Evolutionary conservation across 2,329 filamentous ascomycete genomes (phyloP), one percentile per base, ranked within the genome.

Genomic region (Aspergillus alliaceus): DNA sequence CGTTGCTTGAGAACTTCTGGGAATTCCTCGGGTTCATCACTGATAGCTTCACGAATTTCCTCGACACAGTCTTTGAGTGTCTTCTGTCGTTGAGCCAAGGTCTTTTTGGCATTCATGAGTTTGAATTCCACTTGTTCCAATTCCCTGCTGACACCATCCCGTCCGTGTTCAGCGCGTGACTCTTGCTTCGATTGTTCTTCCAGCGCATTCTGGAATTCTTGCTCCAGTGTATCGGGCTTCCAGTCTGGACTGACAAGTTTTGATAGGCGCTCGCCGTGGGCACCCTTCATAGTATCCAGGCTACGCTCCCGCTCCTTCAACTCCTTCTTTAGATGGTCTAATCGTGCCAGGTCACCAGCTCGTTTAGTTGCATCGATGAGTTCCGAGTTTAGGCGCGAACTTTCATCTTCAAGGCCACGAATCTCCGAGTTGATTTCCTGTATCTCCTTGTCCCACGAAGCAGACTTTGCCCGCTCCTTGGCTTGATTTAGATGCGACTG

Each of bases 321-420:
- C 68, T 96, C 90, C 65, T 92, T 93, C 67, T 89, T 92, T 32
- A 93, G 82, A 64, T 90, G 87, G 56, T 96, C 90, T 11, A 99
- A 82, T 65, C 90, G 88, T 12, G 93, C 95, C 35, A 92, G 84
- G 60, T 96, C 92, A 4, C 88, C 86, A 6, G 92, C 91, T 56
- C 90, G 84, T 56, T 88, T 87, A 2, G 90, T 96, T 57, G 89
- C 91, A 66, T 96, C 89, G 8, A 92, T 84, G 34, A 97, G 84
- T 69, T 98, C 93, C n/a, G 83, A 79, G 44, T 89, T 88, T 27
- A 98, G 81, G 63, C 82, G 86, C 34, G 90, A 86, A 58, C 84
- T 88, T 66, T 89, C 86, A 20, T 84, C 85, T 66, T 97, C 91
- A 1, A 96, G 76, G 42, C 83, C 80, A 59, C 85, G 84, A 11